These are phyloP conservation scores for Paramecium sexaurelia DNA, from an alignment of 73 alveolate genomes.

Conservation along the genomic window DNA sequence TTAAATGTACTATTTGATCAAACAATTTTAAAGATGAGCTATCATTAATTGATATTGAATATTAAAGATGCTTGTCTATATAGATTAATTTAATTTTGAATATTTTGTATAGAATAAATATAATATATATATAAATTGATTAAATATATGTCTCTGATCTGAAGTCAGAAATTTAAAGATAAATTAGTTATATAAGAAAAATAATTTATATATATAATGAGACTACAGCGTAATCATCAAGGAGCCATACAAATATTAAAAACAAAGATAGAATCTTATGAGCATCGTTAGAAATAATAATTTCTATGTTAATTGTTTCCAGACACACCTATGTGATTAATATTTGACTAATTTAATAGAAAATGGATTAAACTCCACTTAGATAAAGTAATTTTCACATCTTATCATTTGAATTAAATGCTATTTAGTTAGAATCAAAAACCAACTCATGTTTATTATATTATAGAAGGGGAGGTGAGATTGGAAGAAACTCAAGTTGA, in stretches of 20 bases:
- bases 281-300: neutral
- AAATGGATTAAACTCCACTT: conserved; percentile 4
- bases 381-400: neutral
- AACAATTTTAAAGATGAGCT: no score
- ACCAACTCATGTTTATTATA: neutral
- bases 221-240: neutral
- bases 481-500: neutral
- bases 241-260: neutral
- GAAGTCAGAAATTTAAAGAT: neutral
- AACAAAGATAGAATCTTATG: neutral
- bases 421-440: neutral
- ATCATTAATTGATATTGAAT: no score
- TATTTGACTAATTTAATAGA: neutral
- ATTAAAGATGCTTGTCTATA: no score
- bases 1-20: no score
- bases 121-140: neutral
- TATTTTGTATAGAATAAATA: neutral
- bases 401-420: conserved; percentile 14
- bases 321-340: neutral
- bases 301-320: neutral
- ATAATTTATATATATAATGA: neutral
- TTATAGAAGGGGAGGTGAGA: neutral
- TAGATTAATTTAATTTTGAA: no score
- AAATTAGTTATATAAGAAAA: neutral
- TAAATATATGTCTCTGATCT: neutral